A percentile compares a stretch with the other conserved stretches of the same genome.
Evolutionary conservation across 1,284 basidiomycete species (phyloP).

Genomic region (Fomitopsis betulina): DNA sequence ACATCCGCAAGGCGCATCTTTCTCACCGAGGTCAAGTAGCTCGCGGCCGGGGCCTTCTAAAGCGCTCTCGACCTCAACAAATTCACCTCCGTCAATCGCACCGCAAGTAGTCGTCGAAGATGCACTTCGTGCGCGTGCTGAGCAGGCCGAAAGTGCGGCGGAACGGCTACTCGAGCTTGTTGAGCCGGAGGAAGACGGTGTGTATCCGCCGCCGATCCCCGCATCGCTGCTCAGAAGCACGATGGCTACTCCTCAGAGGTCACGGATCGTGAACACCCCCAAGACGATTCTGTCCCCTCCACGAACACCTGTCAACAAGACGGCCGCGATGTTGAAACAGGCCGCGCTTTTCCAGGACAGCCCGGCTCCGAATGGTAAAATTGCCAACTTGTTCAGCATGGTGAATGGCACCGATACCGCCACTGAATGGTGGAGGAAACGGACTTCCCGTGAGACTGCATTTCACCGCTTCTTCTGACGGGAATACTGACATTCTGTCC

Average conservation of each 20-base stretch:
- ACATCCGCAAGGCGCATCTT: constrained; percentile 25
- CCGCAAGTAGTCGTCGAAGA: constrained; percentile 71
- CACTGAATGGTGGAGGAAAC: constrained; percentile 75
- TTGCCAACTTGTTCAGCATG: constrained; percentile 59
- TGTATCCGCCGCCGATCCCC: constrained; percentile 49
- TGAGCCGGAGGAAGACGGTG: constrained; percentile 62
- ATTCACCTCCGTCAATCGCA: constrained; percentile 30
- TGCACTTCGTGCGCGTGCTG: constrained; percentile 76
- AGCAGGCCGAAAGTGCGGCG: constrained; percentile 86
- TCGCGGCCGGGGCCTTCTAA: constrained; percentile 51
- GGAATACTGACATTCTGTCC: constrained; percentile 13
- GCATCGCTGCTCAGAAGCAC: constrained; percentile 44
- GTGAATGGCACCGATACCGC: constrained; percentile 56
- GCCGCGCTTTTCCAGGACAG: constrained; percentile 78
- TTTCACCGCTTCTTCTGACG: constrained; percentile 14
- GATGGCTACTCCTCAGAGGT: constrained; percentile 32
- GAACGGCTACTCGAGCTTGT: constrained; percentile 76
- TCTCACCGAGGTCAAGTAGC: constrained; percentile 49
- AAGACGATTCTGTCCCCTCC: constrained; percentile 24
- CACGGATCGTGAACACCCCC: constrained; percentile 28
- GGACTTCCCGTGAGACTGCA: constrained; percentile 52
- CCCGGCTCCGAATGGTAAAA: constrained; percentile 49
- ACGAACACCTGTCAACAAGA: constrained; percentile 56
- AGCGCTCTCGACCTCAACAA: constrained; percentile 43
- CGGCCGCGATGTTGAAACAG: constrained; percentile 55